Base-by-base conservation (phyloP, 2,329 filamentous ascomycete species). In the Aspergillus quadrilineatus region DNA sequence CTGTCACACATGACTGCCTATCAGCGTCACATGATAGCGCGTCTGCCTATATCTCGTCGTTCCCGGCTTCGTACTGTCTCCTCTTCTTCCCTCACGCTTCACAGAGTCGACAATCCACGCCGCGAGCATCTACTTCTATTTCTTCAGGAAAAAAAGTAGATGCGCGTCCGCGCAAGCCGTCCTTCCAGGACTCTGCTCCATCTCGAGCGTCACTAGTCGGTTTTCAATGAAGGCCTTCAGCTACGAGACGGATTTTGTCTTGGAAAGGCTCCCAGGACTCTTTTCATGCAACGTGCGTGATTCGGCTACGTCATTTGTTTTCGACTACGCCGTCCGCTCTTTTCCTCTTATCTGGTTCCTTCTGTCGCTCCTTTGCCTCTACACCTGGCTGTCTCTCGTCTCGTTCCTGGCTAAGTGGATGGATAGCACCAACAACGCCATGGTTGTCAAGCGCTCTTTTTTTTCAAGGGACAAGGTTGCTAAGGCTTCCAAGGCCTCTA, bases 371-470 rank as follows among this genome's bases (percentile, higher is more conserved):
- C 51, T 65, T 60, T 73, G 57, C 59, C 61, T 67, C 68, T 80
- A 78, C 79, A 77, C 77, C 78, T 75, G 69, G 77, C 76, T 76
- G 70, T 76, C 80, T 76, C 74, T 78, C 69, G 72, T 72, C 63
- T 69, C 67, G 61, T 72, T 64, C 53, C 58, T 68, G 58, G 61
- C 60, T 53, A 65, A 67, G 57, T 61, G 59, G 59, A 61, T 63
- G 54, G 56, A 60, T 17, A 51, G 47, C 43, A 58, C 51, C 28
- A 56, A 75, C 71, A 67, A 66, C 65, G 69, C 72, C 79, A 81
- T 73, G 76, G 96, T 96, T 90, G 96, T 96, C 83, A 95, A 92
- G 80, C 90, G 90, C 75, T 92, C 92, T 71, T 92, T 94, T 79
- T 83, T 87, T 75, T 87, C 88, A 8, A 88, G 87, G 76, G 88